Evolutionary conservation across 306 rosid species (phyloP), one percentile per base, ranked within the genome.

Genomic region (Vigna mungo): DNA sequence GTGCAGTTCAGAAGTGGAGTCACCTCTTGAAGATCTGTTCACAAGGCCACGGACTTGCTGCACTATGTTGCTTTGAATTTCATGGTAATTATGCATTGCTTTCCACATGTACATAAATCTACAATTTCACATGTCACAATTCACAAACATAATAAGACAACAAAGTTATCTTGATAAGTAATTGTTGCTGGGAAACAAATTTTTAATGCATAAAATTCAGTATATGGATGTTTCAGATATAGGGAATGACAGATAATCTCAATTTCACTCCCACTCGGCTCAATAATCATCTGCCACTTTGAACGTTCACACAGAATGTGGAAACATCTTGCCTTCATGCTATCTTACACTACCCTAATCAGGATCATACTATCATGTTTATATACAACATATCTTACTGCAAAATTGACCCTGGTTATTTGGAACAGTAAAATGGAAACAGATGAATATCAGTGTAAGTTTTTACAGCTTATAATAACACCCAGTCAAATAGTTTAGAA

Each of bases 51-150:
- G 92, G 68, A 96, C 99, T 87, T 96, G 99, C 80, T 96, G 97
- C 74, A 96, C 97, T 32, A 96, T 91, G 90, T 88, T 74, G 86
- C 90, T 91, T 78, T 96, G 99, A 74, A 89, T 68, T 81, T 96
- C 98, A 58, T 96, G 99, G 86, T 85, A 85, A 65, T 86, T 94
- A 83, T 92, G 94, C 99, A 96, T 96, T 76, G 93, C 78, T 84
- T 60, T 91, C 99, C 99, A 96, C 99, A 96, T 91, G 90, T 96
- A 96, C 99, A 91, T 92, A 58, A 92, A 74, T 81, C 99, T 96
- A 81, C 86, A 90, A 74, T 83, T 4, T 18, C 39, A 71, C 71
- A 88, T 46, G 54, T 69, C 72, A 82, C 43, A 67, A 68, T 71
- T 71, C 80, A 80, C 39, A 66, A 55, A 76, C 53, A 74, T 13